A percentile compares a stretch with the other conserved stretches of the same genome.
These are phyloP conservation scores for Linum trigynum DNA, from an alignment of 345 rosid species.

Conservation along the genomic window DNA sequence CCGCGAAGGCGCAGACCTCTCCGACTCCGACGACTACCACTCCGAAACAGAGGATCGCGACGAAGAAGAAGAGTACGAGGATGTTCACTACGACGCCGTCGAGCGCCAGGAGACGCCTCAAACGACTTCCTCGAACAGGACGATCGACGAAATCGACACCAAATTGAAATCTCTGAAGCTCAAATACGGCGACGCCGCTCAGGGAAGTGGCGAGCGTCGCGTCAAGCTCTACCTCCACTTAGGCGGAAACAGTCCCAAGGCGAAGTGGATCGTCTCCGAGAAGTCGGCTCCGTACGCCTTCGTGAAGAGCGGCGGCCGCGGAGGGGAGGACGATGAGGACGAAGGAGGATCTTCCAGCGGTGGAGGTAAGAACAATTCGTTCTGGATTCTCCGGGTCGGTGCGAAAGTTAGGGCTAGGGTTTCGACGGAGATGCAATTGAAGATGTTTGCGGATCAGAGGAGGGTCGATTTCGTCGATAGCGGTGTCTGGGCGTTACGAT, in stretches of 20 bases:
- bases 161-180: constrained; percentile 46
- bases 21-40: neutral
- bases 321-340: constrained; percentile 28
- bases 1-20: neutral
- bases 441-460: constrained; percentile 73
- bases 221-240: constrained; percentile 79
- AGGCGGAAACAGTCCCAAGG: constrained; percentile 74
- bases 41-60: neutral
- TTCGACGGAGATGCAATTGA: constrained; percentile 70
- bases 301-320: constrained; percentile 25
- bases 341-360: constrained; percentile 21
- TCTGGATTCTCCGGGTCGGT: constrained; percentile 66
- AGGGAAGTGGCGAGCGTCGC: constrained; percentile 18
- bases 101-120: neutral
- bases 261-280: constrained; percentile 69
- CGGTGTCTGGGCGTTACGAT: constrained; percentile 91
- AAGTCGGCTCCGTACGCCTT: constrained; percentile 49
- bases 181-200: constrained; percentile 23
- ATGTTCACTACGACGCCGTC: neutral
- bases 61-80: neutral
- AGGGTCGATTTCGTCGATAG: constrained; percentile 45
- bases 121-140: neutral
- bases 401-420: constrained; percentile 57
- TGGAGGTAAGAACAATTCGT: constrained; percentile 17
- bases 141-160: constrained; percentile 30